A percentile compares a stretch with the other conserved stretches of the same genome.
Conservation (phyloP, 176 grass and related monocot genomes). For the Avena sativa region DNA sequence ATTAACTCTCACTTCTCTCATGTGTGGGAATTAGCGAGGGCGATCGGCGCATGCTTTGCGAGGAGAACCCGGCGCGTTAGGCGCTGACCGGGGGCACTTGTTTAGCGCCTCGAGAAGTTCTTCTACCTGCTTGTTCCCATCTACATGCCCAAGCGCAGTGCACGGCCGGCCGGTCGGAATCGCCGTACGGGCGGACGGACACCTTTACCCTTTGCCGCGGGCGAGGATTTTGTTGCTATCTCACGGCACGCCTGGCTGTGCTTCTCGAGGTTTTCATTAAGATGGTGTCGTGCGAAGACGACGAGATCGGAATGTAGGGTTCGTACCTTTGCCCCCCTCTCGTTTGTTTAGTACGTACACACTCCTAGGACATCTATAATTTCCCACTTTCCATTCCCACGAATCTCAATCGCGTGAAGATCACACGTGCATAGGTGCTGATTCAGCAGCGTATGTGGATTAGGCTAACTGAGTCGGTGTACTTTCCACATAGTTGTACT, state of each 20-base stretch:
- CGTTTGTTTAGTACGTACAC: neutral
- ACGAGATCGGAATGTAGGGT: slow-evolving; percentile 49
- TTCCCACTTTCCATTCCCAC: neutral
- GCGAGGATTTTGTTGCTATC: neutral
- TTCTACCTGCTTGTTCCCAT: too few relatives aligned
- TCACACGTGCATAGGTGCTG: too few relatives aligned
- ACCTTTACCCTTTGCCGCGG: too few relatives aligned
- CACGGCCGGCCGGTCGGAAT: too few relatives aligned
- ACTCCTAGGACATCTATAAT: neutral
- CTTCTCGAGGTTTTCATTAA: slow-evolving; percentile 32
- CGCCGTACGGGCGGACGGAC: too few relatives aligned
- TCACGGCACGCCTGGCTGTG: neutral
- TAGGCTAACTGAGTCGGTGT: too few relatives aligned
- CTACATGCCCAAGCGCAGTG: too few relatives aligned
- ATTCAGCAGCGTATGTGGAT: too few relatives aligned
- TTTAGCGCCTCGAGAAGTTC: too few relatives aligned
- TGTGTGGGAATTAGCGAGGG: neutral
- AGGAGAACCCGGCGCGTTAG: slow-evolving; percentile 65
- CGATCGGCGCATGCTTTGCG: slow-evolving; percentile 44
- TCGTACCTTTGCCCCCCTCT: neutral
- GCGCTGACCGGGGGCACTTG: slow-evolving; percentile 52
- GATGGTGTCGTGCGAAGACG: neutral
- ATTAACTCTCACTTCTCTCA: neutral
- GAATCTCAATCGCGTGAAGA: too few relatives aligned
- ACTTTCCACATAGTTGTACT: too few relatives aligned